A percentile compares a stretch with the other conserved stretches of the same genome.
Conservation (phyloP, 371 early-diverging fungal species). For the Mucor ambiguus region DNA sequence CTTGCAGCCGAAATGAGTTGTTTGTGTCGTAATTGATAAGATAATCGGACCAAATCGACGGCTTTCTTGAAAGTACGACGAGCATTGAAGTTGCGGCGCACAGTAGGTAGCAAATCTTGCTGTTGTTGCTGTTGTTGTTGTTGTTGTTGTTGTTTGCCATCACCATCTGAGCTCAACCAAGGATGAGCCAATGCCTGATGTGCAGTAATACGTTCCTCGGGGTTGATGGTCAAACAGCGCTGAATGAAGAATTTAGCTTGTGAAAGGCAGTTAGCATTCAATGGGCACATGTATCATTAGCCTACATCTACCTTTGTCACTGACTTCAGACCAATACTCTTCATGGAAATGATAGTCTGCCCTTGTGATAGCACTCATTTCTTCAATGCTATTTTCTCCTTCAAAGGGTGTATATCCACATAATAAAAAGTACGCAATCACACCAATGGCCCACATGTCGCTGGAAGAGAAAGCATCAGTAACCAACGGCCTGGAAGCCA, state of each 20-base stretch:
- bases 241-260: constrained; percentile 83
- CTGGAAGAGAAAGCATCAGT: constrained; percentile 8
- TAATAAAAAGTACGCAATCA: constrained; percentile 86
- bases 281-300: background rate
- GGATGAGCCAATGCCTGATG: constrained; percentile 61
- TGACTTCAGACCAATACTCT: constrained; percentile 72
- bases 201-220: constrained; percentile 57
- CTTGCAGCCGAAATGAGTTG: constrained; percentile 25
- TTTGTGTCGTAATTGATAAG: constrained; percentile 42
- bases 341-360: constrained; percentile 78
- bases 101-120: constrained; percentile 67
- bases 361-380: constrained; percentile 68
- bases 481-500: too few relatives aligned
- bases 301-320: constrained; percentile 30
- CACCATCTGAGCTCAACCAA: constrained; percentile 46
- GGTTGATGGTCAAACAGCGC: constrained; percentile 44
- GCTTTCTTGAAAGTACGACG: constrained; percentile 73
- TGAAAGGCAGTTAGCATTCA: background rate
- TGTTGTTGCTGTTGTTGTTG: constrained; percentile 5
- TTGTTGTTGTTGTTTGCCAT: constrained; percentile 17
- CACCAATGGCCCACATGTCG: constrained; percentile 95
- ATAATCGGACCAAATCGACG: constrained; percentile 55
- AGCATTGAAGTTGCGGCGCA: constrained; percentile 81
- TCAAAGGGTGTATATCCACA: constrained; percentile 93
- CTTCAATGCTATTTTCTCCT: constrained; percentile 59